These are phyloP conservation scores for Globisporangium uncinulatum DNA, from an alignment of 352 stramenopile genomes.

Conservation along the genomic window DNA sequence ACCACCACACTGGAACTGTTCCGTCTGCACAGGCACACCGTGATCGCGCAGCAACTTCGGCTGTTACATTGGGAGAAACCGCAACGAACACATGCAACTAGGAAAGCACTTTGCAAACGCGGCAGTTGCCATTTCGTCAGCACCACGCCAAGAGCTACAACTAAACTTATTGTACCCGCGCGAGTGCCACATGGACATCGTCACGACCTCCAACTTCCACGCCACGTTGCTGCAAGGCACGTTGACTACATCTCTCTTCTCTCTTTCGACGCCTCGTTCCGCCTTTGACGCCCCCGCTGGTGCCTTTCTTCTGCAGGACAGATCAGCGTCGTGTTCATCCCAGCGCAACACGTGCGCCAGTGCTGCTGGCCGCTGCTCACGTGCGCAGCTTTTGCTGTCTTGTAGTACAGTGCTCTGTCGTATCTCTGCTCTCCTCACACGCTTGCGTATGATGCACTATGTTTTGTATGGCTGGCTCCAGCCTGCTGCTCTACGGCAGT, in stretches of 20 bases:
- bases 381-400: slow-evolving; percentile 25
- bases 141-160: neutral
- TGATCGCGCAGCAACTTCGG: too few relatives aligned
- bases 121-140: neutral
- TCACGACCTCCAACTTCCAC: slow-evolving; percentile 88
- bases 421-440: neutral
- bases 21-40: too few relatives aligned
- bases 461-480: slow-evolving; percentile 12
- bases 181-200: slow-evolving; percentile 64
- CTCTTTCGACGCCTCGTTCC: neutral
- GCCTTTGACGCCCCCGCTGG: too few relatives aligned
- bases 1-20: too few relatives aligned
- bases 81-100: too few relatives aligned
- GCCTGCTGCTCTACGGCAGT: slow-evolving; percentile 73
- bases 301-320: slow-evolving; percentile 28
- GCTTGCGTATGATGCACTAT: neutral
- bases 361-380: slow-evolving; percentile 83
- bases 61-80: too few relatives aligned
- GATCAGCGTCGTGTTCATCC: slow-evolving; percentile 78
- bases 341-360: slow-evolving; percentile 53
- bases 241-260: slow-evolving; percentile 1
- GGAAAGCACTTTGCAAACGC: neutral
- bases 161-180: neutral
- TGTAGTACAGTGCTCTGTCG: neutral
- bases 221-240: slow-evolving; percentile 76